Evolutionary conservation across 306 rosid genomes (phyloP).

Genomic region (Prunus persica): DNA sequence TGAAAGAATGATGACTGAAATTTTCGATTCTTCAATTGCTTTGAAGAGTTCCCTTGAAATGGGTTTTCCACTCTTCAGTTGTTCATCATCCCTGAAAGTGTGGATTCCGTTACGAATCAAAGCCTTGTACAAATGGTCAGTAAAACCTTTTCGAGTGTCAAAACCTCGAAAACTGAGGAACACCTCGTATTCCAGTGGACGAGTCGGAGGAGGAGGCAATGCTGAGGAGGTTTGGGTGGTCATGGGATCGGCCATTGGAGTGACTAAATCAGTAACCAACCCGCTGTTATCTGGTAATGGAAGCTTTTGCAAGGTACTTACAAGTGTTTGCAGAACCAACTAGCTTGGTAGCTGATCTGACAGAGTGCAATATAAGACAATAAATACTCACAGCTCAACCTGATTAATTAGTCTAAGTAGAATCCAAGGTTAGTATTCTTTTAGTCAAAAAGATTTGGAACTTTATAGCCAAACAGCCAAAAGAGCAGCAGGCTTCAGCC

Average conservation of each 20-base stretch:
- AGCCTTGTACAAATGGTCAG: not conserved
- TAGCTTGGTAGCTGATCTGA: too few relatives aligned
- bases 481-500: too few relatives aligned
- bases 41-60: not conserved
- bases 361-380: too few relatives aligned
- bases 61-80: not conserved
- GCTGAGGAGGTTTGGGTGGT: not conserved
- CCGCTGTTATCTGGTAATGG: not conserved
- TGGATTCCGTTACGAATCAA: not conserved
- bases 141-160: not conserved
- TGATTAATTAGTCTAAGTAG: too few relatives aligned
- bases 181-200: not conserved
- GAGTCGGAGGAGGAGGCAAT: not conserved
- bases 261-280: not conserved
- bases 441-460: too few relatives aligned
- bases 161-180: not conserved
- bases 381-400: too few relatives aligned
- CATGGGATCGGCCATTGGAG: not conserved
- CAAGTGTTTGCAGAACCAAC: too few relatives aligned
- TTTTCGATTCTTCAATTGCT: not conserved
- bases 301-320: too few relatives aligned
- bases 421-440: too few relatives aligned
- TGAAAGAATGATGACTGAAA: not conserved
- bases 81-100: not conserved
- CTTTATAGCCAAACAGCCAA: too few relatives aligned